Evolutionary conservation across 2,329 filamentous ascomycete species (phyloP).

Genomic region (Epichloe amarillans): DNA sequence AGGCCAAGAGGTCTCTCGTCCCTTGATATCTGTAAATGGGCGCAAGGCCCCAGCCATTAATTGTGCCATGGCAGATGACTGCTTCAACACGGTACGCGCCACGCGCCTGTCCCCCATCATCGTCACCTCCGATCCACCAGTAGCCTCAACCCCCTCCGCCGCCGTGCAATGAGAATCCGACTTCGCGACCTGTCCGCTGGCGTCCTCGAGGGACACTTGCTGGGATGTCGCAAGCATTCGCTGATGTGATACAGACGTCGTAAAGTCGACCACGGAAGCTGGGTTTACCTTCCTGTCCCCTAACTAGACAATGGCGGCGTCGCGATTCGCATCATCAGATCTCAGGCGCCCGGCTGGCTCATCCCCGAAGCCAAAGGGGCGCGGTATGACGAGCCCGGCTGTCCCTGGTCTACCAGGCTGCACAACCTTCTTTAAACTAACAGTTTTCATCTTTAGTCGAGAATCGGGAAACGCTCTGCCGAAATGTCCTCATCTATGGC

Average conservation of each 20-base stretch:
- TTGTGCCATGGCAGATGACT: conserved; percentile 36
- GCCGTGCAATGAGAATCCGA: neutral
- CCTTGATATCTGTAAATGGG: conserved; percentile 25
- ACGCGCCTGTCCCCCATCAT: neutral
- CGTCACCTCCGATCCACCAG: neutral
- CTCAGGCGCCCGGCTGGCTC: conserved; percentile 39
- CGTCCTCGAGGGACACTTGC: neutral
- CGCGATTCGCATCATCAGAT: conserved; percentile 32
- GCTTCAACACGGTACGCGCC: conserved; percentile 29
- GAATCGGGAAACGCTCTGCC: conserved; percentile 81
- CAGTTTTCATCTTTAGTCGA: conserved; percentile 29
- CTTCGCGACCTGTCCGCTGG: neutral
- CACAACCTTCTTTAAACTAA: conserved; percentile 2
- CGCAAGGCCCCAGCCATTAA: conserved; percentile 26
- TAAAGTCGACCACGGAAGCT: conserved; percentile 27
- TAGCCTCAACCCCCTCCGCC: neutral
- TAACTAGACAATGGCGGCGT: conserved; percentile 30
- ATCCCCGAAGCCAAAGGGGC: conserved; percentile 40
- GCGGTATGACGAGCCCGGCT: conserved; percentile 29
- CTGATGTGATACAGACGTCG: conserved; percentile 22
- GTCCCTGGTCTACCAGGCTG: neutral
- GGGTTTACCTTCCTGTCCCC: conserved; percentile 14
- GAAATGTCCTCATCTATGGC: conserved; percentile 86
- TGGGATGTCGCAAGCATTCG: conserved; percentile 1
- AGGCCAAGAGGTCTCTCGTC: neutral